phyloP scores from a whole-genome alignment of 352 stramenopile genomes.

The Globisporangium viniferum region DNA sequence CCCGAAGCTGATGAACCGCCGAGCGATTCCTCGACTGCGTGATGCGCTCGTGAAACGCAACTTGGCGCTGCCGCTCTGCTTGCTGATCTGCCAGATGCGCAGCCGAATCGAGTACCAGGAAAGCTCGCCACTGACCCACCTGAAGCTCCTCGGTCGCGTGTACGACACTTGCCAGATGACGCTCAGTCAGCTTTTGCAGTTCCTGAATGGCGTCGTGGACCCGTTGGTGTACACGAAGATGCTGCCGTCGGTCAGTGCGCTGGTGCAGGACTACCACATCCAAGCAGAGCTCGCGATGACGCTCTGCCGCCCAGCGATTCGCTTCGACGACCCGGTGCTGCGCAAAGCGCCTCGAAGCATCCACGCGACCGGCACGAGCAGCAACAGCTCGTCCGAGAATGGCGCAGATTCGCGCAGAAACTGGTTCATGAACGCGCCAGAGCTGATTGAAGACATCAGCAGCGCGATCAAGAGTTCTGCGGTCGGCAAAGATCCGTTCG shows the following conservation, averaged over 20 bases:
- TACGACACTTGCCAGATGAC: constrained; percentile 87
- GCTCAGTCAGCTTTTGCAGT: constrained; percentile 84
- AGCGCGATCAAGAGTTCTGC: constrained; percentile 29
- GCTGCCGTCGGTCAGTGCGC: constrained; percentile 55
- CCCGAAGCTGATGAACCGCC: constrained; percentile 81
- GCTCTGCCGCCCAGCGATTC: constrained; percentile 73
- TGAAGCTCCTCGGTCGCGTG: constrained; percentile 78
- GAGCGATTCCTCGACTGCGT: constrained; percentile 74
- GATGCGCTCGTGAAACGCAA: constrained; percentile 82
- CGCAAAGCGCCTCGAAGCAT: constrained; percentile 61
- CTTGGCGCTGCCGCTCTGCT: constrained; percentile 67
- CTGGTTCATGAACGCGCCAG: constrained; percentile 68
- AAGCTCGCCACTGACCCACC: constrained; percentile 43
- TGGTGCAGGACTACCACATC: constrained; percentile 78
- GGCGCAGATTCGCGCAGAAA: constrained; percentile 21
- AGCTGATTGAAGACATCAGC: constrained; percentile 59
- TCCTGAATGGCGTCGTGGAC: constrained; percentile 73
- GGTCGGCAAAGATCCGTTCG: constrained; percentile 45
- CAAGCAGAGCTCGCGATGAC: constrained; percentile 74
- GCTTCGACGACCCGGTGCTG: constrained; percentile 67
- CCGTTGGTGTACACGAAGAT: constrained; percentile 67
- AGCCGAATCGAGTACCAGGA: constrained; percentile 83
- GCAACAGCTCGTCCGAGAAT: constrained; percentile 16
- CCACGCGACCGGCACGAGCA: constrained; percentile 37
- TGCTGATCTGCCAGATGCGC: constrained; percentile 84